Evolutionary conservation across 148 eudicot genomes (phyloP), one percentile per base, ranked within the genome.

Genomic region (Rhododendron henanense): DNA sequence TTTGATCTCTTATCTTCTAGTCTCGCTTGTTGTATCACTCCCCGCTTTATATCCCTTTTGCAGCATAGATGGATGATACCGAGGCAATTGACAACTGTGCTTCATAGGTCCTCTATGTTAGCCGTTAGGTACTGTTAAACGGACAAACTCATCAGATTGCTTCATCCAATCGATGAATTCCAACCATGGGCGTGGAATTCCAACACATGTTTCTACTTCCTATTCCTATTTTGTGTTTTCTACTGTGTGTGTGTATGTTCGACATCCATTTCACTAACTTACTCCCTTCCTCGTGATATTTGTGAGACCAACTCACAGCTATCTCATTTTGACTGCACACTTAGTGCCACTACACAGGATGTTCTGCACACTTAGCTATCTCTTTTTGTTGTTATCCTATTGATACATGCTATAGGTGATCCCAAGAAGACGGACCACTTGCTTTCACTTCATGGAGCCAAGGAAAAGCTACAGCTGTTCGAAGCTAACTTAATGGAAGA

Each of bases 381-480:
- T 78, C 4, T 45, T 78, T 8, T 78, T 45, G n/a, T 15, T 76
- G 41, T 78, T 78, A 78, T 78, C 3, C 10, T 45, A 19, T 41
- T 23, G n/a, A 37, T 78, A 78, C 53, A 23, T 83, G 61, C 50
- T 65, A 7, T 75, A 83, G 85, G 45, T 45, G 78, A 83, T 69
- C 85, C 78, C n/a, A 83, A 5, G 0, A 69, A 65, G 78, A 83
- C 41, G 5, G 41, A 67, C 16, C 85, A 83, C 57, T 83, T 83
- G 57, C 78, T 83, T 83, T 65, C 85, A 5, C 85, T 83, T 41
- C 55, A 44, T 83, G 78, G 85, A 41, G 85, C 85, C 19, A 83
- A 63, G 55, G 85, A 83, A 25, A 83, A 78, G 57, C 85, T 83
- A 21, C 78, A 65, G 4, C 59, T 83, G 74, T 69, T 83, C 10